Conservation (phyloP, 441 rosid genomes). For the Francoa sonchifolia region DNA sequence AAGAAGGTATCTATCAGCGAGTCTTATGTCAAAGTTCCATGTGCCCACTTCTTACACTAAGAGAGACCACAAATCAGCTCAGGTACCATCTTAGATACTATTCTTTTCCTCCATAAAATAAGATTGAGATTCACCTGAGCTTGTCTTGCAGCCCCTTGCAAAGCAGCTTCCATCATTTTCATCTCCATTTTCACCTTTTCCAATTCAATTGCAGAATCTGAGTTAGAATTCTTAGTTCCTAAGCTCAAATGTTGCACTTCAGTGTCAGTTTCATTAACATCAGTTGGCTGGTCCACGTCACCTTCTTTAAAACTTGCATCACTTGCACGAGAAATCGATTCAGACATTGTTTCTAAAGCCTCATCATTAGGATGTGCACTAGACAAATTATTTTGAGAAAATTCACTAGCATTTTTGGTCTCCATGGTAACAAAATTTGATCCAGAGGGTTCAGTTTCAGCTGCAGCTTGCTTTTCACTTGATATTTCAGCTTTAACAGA, state of each 20-base stretch:
- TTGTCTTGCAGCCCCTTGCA: conserved; percentile 99
- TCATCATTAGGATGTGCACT: conserved; percentile 29
- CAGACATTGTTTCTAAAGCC: conserved; percentile 30
- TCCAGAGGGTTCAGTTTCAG: conserved; percentile 24
- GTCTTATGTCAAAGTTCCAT: neutral
- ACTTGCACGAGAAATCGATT: conserved; percentile 26
- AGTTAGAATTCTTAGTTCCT: conserved; percentile 29
- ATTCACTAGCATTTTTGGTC: conserved; percentile 22
- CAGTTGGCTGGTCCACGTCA: conserved; percentile 22
- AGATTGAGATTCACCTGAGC: conserved; percentile 58
- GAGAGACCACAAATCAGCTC: conserved; percentile 1
- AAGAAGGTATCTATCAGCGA: too few species aligned
- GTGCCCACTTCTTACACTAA: neutral
- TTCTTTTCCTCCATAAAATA: conserved; percentile 3
- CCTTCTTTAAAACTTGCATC: conserved; percentile 12
- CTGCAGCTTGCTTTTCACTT: conserved; percentile 20
- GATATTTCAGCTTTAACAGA: conserved; percentile 27
- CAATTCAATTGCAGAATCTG: conserved; percentile 40
- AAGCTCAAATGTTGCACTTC: conserved; percentile 33
- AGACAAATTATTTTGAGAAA: conserved; percentile 16
- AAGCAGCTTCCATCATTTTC: conserved; percentile 89
- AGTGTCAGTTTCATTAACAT: conserved; percentile 24
- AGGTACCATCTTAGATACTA: neutral
- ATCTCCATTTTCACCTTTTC: conserved; percentile 73
- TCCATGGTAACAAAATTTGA: conserved; percentile 21